Base-by-base conservation (phyloP, 129 eudicot species). In the Pseudognaphalium luteoalbum region DNA sequence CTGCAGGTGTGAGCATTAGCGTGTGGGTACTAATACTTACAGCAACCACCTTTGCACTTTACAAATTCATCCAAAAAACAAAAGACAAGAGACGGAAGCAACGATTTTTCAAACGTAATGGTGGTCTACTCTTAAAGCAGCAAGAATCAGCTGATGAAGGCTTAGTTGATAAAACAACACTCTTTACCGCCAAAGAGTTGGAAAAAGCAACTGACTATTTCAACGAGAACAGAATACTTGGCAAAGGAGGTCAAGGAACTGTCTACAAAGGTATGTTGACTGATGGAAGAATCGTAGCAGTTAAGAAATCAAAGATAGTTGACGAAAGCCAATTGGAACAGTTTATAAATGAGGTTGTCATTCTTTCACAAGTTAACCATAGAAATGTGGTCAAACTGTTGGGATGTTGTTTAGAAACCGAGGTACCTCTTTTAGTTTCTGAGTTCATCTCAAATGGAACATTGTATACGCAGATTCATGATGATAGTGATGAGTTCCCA, bases 371-470 rank as follows among this genome's bases (percentile, higher is more conserved):
- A 57, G 62, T 57, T 29, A 57, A 57, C 62, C 62, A 57, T 57
- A 19, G 62, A 57, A 57, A 57, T 14, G 62, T 57, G 22, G 62
- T 57, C 62, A 57, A 57, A 57, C 62, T 57, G 11, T 57, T 57
- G 62, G 62, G 62, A 57, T 57, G 62, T 57, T 57, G 62, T 21
- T 57, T 57, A 57, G 62, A 57, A 20, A 57, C 62, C 29, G 62
- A 57, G 62, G 62, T 57, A 19, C 62, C 62, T 57, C 62, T 57
- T 57, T 57, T 57, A 57, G 62, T 57, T n/a, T 57, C 62, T 20
- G 62, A 57, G 20, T 57, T 57, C 4, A 57, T 57, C 12, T 57
- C 62, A 57, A 57, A 57, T 6, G 62, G 62, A 21, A 57, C 62
- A 2, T 57, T 57, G 28, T 20, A 57, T 20, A 4, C 22, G 11